Conservation (phyloP, 257 asterid genomes). For the Echites panduratus region DNA sequence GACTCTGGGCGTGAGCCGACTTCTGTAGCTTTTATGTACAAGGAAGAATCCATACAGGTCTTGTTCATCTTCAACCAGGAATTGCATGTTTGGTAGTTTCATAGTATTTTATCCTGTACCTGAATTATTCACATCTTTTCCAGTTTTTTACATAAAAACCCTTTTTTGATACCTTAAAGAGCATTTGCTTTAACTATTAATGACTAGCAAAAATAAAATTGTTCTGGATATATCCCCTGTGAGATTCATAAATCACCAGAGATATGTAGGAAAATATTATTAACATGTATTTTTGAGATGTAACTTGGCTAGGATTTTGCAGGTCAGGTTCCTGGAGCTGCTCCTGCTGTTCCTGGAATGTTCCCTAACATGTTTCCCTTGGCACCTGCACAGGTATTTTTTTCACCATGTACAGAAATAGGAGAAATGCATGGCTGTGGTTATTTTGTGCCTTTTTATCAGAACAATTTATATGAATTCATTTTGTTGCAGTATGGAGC, state of each 20-base stretch:
- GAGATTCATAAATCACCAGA: background rate
- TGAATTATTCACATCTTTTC: slow-evolving; percentile 11
- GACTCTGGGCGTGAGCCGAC: slow-evolving; percentile 99
- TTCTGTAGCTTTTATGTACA: slow-evolving; percentile 97
- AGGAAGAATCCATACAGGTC: slow-evolving; percentile 92
- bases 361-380: slow-evolving; percentile 72
- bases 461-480: background rate
- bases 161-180: slow-evolving; percentile 9
- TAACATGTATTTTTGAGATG: slow-evolving; percentile 15
- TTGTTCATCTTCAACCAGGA: slow-evolving; percentile 95
- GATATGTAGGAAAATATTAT: background rate
- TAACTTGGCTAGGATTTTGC: slow-evolving; percentile 32
- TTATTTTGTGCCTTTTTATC: background rate
- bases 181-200: slow-evolving; percentile 2
- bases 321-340: slow-evolving; percentile 77
- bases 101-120: slow-evolving; percentile 23
- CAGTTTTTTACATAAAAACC: slow-evolving; percentile 27
- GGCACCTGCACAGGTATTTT: slow-evolving; percentile 66
- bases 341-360: slow-evolving; percentile 72
- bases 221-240: background rate
- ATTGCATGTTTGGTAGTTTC: slow-evolving; percentile 66
- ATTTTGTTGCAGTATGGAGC: slow-evolving; percentile 9
- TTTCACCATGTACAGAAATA: background rate
- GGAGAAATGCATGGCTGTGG: background rate
- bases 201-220: slow-evolving; percentile 8